phyloP scores from a whole-genome alignment of 108 stramenopile genomes.

The Skeletonema grethae region DNA sequence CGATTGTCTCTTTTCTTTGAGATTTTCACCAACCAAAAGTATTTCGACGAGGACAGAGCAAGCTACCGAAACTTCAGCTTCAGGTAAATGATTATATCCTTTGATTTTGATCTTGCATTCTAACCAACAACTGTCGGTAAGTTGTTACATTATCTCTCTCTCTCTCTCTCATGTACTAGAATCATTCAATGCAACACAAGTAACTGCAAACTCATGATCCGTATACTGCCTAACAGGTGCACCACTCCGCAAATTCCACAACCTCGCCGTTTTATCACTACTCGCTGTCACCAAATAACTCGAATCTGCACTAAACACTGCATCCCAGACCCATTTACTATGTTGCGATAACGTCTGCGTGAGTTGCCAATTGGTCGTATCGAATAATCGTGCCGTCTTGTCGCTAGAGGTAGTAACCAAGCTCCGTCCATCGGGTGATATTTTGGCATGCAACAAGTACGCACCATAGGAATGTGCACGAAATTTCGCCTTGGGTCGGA shows the following conservation, averaged over 20 bases:
- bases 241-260: constrained; percentile 95
- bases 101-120: no score
- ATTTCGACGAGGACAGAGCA: no score
- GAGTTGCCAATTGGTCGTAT: constrained; percentile 81
- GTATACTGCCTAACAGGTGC: constrained; percentile 91
- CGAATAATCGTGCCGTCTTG: constrained; percentile 89
- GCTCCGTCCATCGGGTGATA: constrained; percentile 82
- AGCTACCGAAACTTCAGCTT: no score
- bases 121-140: no score
- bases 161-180: constrained; percentile 63
- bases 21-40: no score
- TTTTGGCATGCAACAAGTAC: constrained; percentile 78
- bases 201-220: constrained; percentile 93
- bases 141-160: neutral
- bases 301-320: constrained; percentile 96
- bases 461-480: constrained; percentile 77
- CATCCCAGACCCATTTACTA: constrained; percentile 97
- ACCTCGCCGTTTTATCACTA: constrained; percentile 87
- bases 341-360: constrained; percentile 78
- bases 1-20: no score
- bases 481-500: constrained; percentile 66
- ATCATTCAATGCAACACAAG: constrained; percentile 98
- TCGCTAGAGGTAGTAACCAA: constrained; percentile 95
- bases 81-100: no score
- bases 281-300: constrained; percentile 95